phyloP scores from a whole-genome alignment of 1,284 basidiomycete genomes.

The Puccinia hordei region DNA sequence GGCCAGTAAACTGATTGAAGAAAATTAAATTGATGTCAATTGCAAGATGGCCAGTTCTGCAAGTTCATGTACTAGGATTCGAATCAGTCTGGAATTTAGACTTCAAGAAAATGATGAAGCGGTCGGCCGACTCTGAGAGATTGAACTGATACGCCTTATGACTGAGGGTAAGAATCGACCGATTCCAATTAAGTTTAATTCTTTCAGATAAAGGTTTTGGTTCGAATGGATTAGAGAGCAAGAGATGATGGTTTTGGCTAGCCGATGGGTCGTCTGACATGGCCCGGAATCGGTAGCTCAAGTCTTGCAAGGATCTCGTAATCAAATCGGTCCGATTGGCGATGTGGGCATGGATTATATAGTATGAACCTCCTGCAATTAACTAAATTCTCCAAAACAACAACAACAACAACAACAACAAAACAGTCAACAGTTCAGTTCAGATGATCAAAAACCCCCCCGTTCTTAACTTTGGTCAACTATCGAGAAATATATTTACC shows the following conservation, averaged over 20 bases:
- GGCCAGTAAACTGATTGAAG: too few relatives aligned
- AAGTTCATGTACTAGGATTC: background rate
- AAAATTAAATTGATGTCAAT: too few relatives aligned
- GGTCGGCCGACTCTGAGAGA: background rate
- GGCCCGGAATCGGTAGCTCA: conserved; percentile 15
- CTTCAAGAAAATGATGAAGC: conserved; percentile 7
- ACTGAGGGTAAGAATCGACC: background rate
- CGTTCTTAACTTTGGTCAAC: too few relatives aligned
- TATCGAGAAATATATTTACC: too few relatives aligned
- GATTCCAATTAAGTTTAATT: conserved; percentile 26
- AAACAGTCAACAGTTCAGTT: too few relatives aligned
- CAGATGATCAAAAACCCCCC: too few relatives aligned
- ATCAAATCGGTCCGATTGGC: conserved; percentile 28
- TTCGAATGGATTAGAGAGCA: background rate
- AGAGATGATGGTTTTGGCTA: background rate
- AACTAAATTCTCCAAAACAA: conserved; percentile 2
- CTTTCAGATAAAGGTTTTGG: conserved; percentile 2
- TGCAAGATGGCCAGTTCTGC: too few relatives aligned
- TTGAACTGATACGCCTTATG: conserved; percentile 8
- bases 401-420: background rate
- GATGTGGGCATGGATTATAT: conserved; percentile 24
- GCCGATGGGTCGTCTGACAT: background rate
- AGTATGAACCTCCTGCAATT: conserved; percentile 19
- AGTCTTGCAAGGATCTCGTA: conserved; percentile 13
- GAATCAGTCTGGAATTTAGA: conserved; percentile 18